A percentile compares a stretch with the other conserved stretches of the same genome.
Conservation (phyloP, 495 filamentous ascomycete genomes). For the Amorphotheca resinae region DNA sequence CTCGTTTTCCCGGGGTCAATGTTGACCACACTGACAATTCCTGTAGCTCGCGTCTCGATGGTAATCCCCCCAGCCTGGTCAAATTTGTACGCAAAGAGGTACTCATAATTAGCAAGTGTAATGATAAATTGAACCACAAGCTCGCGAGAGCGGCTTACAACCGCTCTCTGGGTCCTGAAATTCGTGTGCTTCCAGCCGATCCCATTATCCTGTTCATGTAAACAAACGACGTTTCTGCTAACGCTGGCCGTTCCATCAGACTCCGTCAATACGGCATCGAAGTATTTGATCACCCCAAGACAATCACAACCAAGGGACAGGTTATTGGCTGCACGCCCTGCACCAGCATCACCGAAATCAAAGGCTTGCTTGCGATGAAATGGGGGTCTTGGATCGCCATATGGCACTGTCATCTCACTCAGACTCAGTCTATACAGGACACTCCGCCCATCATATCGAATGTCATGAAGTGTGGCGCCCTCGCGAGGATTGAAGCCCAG, state of each 20-base stretch:
- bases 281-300: constrained; percentile 51
- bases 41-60: constrained; percentile 73
- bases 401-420: constrained; percentile 63
- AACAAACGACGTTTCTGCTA: constrained; percentile 46
- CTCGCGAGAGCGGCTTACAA: constrained; percentile 45
- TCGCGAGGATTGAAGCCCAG: constrained; percentile 54
- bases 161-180: constrained; percentile 45
- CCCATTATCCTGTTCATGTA: constrained; percentile 56
- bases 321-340: constrained; percentile 53
- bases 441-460: constrained; percentile 54
- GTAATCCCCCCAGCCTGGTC: constrained; percentile 69
- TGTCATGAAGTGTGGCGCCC: constrained; percentile 48
- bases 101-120: constrained; percentile 76
- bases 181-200: constrained; percentile 58
- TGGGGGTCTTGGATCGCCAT: constrained; percentile 49
- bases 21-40: constrained; percentile 70
- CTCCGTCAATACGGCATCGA: constrained; percentile 43
- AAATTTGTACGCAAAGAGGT: constrained; percentile 73
- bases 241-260: constrained; percentile 38
- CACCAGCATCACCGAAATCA: constrained; percentile 57
- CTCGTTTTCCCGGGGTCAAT: constrained; percentile 55
- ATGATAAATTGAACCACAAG: constrained; percentile 61
- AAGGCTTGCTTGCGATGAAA: constrained; percentile 60
- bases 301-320: constrained; percentile 55
- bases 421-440: constrained; percentile 56